Base-by-base conservation (phyloP, 2,329 filamentous ascomycete species). In the Sclerotinia spermophila region DNA sequence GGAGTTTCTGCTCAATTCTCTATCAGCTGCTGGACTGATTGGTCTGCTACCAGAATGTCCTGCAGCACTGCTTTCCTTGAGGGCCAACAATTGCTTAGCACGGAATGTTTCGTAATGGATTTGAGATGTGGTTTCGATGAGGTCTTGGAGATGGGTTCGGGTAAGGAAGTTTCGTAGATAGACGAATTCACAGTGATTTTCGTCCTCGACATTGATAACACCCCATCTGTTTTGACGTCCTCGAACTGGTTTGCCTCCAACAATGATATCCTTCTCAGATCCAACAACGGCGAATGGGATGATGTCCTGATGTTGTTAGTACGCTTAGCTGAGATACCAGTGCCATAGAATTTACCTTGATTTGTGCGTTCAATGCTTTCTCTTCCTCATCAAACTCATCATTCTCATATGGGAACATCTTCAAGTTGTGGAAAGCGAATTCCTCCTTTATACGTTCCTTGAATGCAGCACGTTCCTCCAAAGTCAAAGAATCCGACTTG, bases 41-140 rank as follows among this genome's bases (percentile, higher is more conserved):
- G 96, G 96, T 81, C 95, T 88, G 85, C 93, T 96, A 75, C 90
- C 89, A 77, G 89, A 82, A 85, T 89, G 86, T 73, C 80, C 79
- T 71, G 93, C 92, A 77, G 93, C 93, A 80, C 93, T 97, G 87
- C 92, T 97, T 86, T 99, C 96, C 89, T 98, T 99, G 81, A 99
- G 88, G 71, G 96, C 96, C 80, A 99, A 85, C 79, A 99, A 86
- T 84, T 99, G 96, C 90, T 99, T 99, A 79, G 96, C 94, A 83
- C 96, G 94, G 94, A 99, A 99, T 72, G 94, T 97, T 87, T 99
- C 96, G 87, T 99, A 99, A 87, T 99, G 96, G 83, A 97, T 99
- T 86, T 99, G 96, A 77, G 94, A 97, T 62, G 96, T 99, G 44
- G 96, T 99, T 85, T 99, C 96, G 82, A 99, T 97, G 76, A 99